Evolutionary conservation across 2,329 filamentous ascomycete genomes (phyloP), one percentile per base, ranked within the genome.

Genomic region (Aspergillus hiratsukae): DNA sequence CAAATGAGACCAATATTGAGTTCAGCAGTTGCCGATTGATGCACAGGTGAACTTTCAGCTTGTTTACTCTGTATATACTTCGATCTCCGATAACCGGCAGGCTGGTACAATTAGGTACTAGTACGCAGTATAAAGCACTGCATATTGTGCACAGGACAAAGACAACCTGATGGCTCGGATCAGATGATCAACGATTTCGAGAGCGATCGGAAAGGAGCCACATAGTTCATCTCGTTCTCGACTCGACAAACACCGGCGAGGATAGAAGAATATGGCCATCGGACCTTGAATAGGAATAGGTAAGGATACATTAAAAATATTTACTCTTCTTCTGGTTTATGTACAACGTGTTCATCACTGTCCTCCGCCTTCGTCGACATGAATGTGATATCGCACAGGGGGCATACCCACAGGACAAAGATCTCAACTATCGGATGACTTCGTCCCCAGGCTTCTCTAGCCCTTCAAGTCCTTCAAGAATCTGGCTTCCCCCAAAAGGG

Each of bases 401-500:
- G 14, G 14, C 31, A 37, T 37, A 17, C 31, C 5, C 31, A 35
- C 31, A 17, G 3, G 31, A 7, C 11, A 37, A 29, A 17, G 14
- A 37, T 37, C 31, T 14, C 5, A 17, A 56, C 84, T 71, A 90
- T 55, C 87, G 86, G 72, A 91, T 91, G 59, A 89, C 75, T 55
- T 87, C 86, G 48, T 66, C 64, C 23, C 72, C 71, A 31, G 69
- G 68, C 49, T 72, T 73, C 59, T 91, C 87, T 64, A 94, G 88
- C 3, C 90, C 90, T 69, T 95, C 87, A 54, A 91, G 76, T 21
- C 85, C 85, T 70, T 96, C 91, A 31, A 96, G 80, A 61, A 97
- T 95, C 70, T 89, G 86, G 74, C 91, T 95, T 4, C 91, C 89
- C 11, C 89, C 90, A 25, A 96, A 77, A 60, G 90, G 77, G 2